A percentile compares a stretch with the other conserved stretches of the same genome.
Conservation (phyloP, 2,329 filamentous ascomycete genomes). For the Biscogniauxia sp. region DNA sequence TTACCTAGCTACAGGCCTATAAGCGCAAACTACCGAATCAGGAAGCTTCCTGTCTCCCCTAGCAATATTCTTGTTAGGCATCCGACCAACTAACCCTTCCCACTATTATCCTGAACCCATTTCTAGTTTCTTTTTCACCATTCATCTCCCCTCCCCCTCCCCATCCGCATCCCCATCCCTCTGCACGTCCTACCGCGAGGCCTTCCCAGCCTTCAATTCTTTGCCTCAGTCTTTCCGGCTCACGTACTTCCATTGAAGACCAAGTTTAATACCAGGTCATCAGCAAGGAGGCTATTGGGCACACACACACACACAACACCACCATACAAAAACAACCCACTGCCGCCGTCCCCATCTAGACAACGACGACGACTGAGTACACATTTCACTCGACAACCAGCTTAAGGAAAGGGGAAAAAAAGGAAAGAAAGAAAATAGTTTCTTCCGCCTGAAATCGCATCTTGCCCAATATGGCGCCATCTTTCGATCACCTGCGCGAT, state of each 20-base stretch:
- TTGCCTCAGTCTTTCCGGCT: background rate
- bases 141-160: background rate
- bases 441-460: conserved; percentile 5
- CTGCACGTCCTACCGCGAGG: background rate
- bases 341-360: background rate
- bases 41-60: no score
- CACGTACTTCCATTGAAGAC: background rate
- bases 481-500: conserved; percentile 89
- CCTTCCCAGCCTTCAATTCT: background rate
- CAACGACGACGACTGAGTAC: background rate
- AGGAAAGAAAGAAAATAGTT: background rate
- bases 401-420: no score
- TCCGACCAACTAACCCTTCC: no score
- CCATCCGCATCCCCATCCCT: background rate
- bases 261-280: background rate
- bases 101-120: background rate
- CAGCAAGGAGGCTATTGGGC: no score
- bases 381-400: background rate
- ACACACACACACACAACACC: background rate
- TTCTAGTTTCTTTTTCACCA: background rate
- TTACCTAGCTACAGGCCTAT: no score
- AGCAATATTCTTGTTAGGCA: no score
- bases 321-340: background rate
- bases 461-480: conserved; percentile 76
- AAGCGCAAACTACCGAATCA: no score